A percentile compares a stretch with the other conserved stretches of the same genome.
phyloP scores from a whole-genome alignment of 2,329 filamentous ascomycete species.

The Aspergillus vadensis region DNA sequence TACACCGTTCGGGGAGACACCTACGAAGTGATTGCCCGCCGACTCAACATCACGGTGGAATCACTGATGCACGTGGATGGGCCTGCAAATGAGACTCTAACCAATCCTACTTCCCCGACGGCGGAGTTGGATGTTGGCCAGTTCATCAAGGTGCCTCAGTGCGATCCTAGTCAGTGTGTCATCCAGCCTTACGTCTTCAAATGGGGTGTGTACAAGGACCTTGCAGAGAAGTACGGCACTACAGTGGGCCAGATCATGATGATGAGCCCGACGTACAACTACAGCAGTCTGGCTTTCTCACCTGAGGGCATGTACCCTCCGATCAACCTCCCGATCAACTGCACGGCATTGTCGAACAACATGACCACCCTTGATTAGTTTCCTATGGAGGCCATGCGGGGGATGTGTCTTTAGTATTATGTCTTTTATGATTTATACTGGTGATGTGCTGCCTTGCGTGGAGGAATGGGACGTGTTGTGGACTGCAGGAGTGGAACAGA shows the following conservation, averaged over 20 bases:
- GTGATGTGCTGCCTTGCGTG: no score
- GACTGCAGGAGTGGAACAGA: no score
- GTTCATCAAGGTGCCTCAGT: slow-evolving; percentile 19
- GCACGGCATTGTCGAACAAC: not conserved
- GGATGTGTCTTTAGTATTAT: no score
- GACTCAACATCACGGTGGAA: slow-evolving; percentile 19
- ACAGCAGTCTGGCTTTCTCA: not conserved
- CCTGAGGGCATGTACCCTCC: not conserved
- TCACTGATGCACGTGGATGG: slow-evolving; percentile 8
- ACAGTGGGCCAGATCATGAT: slow-evolving; percentile 24
- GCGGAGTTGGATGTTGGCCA: slow-evolving; percentile 7
- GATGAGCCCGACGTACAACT: slow-evolving; percentile 24
- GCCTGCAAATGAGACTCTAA: not conserved
- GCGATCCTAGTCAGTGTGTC: slow-evolving; percentile 16
- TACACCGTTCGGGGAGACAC: slow-evolving; percentile 24
- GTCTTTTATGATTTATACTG: no score
- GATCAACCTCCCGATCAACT: not conserved
- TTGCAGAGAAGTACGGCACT: slow-evolving; percentile 18
- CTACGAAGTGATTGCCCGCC: slow-evolving; percentile 14
- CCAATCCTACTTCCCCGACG: not conserved
- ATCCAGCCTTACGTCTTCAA: slow-evolving; percentile 19
- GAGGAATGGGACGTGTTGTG: no score
- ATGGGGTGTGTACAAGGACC: slow-evolving; percentile 23
- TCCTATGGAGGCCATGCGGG: no score
- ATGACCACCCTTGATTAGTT: not conserved